phyloP scores from a whole-genome alignment of 2,329 filamentous ascomycete species.

The Fusarium haematococcum region DNA sequence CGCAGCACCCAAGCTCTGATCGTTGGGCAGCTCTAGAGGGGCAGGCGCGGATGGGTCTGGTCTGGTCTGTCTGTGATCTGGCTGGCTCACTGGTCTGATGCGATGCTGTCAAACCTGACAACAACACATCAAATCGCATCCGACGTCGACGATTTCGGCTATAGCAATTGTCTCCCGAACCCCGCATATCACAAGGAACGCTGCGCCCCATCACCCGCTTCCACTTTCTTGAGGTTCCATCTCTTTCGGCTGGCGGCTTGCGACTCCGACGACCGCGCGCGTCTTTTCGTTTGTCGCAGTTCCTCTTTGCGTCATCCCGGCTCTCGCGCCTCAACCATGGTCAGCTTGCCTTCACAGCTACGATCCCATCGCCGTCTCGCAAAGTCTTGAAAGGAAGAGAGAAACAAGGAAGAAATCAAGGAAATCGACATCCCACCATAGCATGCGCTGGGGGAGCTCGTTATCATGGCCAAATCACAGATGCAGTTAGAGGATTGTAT shows the following conservation, averaged over 20 bases:
- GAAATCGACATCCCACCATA: slow-evolving; percentile 23
- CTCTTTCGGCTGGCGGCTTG: slow-evolving; percentile 22
- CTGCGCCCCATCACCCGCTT: slow-evolving; percentile 2
- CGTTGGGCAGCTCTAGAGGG: slow-evolving; percentile 25
- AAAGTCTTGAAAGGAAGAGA: slow-evolving; percentile 47
- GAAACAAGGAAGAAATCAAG: slow-evolving; percentile 9
- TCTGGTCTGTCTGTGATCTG: slow-evolving; percentile 27
- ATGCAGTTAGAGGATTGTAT: slow-evolving; percentile 92
- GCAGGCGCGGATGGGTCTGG: slow-evolving; percentile 39
- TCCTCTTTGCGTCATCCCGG: slow-evolving; percentile 38
- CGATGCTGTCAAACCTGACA: slow-evolving; percentile 38
- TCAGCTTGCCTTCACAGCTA: slow-evolving; percentile 47
- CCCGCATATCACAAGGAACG: slow-evolving; percentile 29
- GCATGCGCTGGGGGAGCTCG: slow-evolving; percentile 50
- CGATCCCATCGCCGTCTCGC: slow-evolving; percentile 46
- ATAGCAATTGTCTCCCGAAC: slow-evolving; percentile 26
- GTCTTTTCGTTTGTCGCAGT: slow-evolving; percentile 45
- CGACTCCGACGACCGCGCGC: slow-evolving; percentile 39
- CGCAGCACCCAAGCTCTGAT: slow-evolving; percentile 21
- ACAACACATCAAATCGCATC: slow-evolving; percentile 35
- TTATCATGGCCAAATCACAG: slow-evolving; percentile 79
- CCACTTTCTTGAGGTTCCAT: slow-evolving; percentile 7
- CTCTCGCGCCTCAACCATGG: slow-evolving; percentile 46
- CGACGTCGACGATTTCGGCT: slow-evolving; percentile 12
- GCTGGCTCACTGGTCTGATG: slow-evolving; percentile 36